Conservation (phyloP, 306 rosid species). For the Elaeagnus macrophylla region DNA sequence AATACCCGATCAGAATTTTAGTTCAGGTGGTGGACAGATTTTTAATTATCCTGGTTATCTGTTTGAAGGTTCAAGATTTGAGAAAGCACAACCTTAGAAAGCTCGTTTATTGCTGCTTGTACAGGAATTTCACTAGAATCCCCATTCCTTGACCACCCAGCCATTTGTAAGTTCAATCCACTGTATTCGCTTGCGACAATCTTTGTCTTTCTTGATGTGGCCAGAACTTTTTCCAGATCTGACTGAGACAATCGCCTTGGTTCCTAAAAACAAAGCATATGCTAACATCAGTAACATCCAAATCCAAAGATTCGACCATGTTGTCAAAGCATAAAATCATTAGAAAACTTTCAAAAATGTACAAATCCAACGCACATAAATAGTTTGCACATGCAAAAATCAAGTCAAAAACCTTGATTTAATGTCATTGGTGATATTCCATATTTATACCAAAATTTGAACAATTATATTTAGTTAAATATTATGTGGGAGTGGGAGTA, state of each 20-base stretch:
- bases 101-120: slow-evolving; percentile 71
- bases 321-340: no score
- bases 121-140: slow-evolving; percentile 58
- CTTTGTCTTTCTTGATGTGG: slow-evolving; percentile 62
- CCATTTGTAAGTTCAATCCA: slow-evolving; percentile 37
- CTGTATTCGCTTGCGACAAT: slow-evolving; percentile 73
- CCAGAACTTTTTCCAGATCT: slow-evolving; percentile 66
- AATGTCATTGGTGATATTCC: no score
- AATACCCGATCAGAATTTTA: neutral
- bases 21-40: slow-evolving; percentile 12
- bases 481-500: no score
- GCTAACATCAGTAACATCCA: neutral
- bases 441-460: no score
- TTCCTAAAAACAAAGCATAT: slow-evolving; percentile 34
- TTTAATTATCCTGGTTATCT: slow-evolving; percentile 50
- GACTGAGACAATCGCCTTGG: slow-evolving; percentile 54
- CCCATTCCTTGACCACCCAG: slow-evolving; percentile 36
- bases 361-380: no score
- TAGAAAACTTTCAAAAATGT: no score
- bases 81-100: slow-evolving; percentile 66
- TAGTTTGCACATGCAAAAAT: no score
- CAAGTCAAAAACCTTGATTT: no score
- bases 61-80: slow-evolving; percentile 66
- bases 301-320: no score
- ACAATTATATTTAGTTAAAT: no score